Evolutionary conservation across 2,329 filamentous ascomycete genomes (phyloP).

Genomic region (Aphanocladium album): DNA sequence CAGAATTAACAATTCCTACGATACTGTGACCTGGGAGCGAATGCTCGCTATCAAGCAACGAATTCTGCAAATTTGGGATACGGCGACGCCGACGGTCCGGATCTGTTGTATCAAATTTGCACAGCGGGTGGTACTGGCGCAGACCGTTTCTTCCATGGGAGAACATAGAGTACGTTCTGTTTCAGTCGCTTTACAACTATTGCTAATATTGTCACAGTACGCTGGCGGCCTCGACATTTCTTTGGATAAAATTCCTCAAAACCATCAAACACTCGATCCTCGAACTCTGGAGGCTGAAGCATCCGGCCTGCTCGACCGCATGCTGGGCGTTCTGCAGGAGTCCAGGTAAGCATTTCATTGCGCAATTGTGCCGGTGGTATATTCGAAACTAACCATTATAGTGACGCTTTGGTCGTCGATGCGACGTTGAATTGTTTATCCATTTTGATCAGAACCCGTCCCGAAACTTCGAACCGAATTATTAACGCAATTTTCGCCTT

Average conservation of each 20-base stretch:
- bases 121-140: constrained; percentile 85
- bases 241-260: constrained; percentile 75
- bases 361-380: constrained; percentile 1
- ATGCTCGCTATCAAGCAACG: constrained; percentile 85
- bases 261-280: constrained; percentile 74
- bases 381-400: constrained; percentile 32
- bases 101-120: constrained; percentile 98
- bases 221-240: constrained; percentile 66
- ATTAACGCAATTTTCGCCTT: constrained; percentile 81
- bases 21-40: constrained; percentile 76
- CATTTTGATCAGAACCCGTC: constrained; percentile 74
- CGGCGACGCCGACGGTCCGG: constrained; percentile 66
- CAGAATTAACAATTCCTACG: constrained; percentile 83
- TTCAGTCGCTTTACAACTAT: neutral
- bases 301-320: constrained; percentile 81
- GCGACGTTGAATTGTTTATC: constrained; percentile 87
- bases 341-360: constrained; percentile 57
- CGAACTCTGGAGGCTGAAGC: constrained; percentile 88
- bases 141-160: constrained; percentile 75
- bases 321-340: constrained; percentile 81
- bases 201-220: constrained; percentile 31
- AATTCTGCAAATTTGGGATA: constrained; percentile 86
- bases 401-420: constrained; percentile 83
- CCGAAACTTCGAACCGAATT: constrained; percentile 78
- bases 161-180: constrained; percentile 69